Conservation (phyloP, 1,284 basidiomycete species). For the Xerocomus nothofagi region DNA sequence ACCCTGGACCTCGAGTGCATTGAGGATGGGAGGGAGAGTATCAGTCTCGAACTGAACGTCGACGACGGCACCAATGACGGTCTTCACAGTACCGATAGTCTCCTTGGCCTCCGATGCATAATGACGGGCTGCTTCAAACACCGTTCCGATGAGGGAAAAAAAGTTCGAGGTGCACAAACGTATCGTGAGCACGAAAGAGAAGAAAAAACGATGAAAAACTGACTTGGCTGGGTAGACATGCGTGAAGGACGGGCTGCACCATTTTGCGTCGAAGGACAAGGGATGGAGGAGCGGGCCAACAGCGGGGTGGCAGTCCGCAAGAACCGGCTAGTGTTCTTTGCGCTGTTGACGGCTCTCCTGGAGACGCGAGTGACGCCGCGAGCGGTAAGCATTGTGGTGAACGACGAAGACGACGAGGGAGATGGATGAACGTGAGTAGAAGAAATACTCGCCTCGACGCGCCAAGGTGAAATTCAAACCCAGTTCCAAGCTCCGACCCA, state of each 20-base stretch:
- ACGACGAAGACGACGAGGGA: constrained; percentile 33
- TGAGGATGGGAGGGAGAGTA: constrained; percentile 93
- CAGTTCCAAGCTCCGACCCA: constrained; percentile 32
- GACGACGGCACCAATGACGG: constrained; percentile 98
- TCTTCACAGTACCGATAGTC: constrained; percentile 81
- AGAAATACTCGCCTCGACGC: constrained; percentile 33
- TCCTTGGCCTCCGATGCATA: constrained; percentile 89
- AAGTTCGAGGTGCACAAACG: constrained; percentile 10
- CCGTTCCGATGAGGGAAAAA: constrained; percentile 19
- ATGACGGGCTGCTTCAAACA: constrained; percentile 59
- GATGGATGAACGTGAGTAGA: constrained; percentile 19
- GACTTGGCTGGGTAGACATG: constrained; percentile 33
- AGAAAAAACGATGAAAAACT: constrained; percentile 39
- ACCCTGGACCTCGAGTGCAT: constrained; percentile 96
- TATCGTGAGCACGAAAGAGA: constrained; percentile 21
- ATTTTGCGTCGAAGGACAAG: constrained; percentile 40
- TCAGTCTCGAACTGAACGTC: constrained; percentile 95
- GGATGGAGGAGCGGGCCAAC: constrained; percentile 46
- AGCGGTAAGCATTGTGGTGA: constrained; percentile 74
- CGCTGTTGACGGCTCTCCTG: constrained; percentile 72
- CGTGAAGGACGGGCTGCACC: constrained; percentile 36
- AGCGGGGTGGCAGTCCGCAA: constrained; percentile 67
- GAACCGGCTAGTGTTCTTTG: constrained; percentile 72
- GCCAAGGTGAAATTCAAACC: constrained; percentile 21
- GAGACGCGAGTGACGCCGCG: constrained; percentile 82